Conservation (phyloP, 768 basidiomycete genomes). For the Saitozyma sp. region DNA sequence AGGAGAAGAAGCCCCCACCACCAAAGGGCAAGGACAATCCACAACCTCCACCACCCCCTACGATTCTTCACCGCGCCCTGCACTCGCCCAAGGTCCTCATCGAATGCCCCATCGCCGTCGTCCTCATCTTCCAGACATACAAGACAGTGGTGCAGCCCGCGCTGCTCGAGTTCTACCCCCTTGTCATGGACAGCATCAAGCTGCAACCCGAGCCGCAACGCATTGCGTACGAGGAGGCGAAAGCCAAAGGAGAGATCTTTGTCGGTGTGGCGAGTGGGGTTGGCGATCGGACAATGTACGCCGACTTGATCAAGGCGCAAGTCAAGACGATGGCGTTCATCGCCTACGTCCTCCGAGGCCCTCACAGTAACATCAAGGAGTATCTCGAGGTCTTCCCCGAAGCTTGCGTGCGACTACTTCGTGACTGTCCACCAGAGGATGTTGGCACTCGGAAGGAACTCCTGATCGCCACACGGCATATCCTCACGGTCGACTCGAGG, state of each 20-base stretch:
- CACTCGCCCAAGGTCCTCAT: constrained; percentile 90
- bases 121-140: constrained; percentile 83
- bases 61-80: constrained; percentile 64
- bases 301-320: constrained; percentile 81
- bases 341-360: constrained; percentile 79
- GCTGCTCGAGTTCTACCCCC: constrained; percentile 68
- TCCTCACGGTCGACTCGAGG: constrained; percentile 75
- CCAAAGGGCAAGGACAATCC: constrained; percentile 4
- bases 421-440: constrained; percentile 87
- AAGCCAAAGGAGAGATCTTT: constrained; percentile 80
- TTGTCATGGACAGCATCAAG: constrained; percentile 76
- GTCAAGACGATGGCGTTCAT: constrained; percentile 94
- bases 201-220: constrained; percentile 79
- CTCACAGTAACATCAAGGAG: constrained; percentile 64
- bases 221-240: constrained; percentile 71
- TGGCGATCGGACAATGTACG: constrained; percentile 69
- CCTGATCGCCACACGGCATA: constrained; percentile 78
- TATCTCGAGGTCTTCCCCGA: constrained; percentile 80
- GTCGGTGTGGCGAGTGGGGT: constrained; percentile 76
- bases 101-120: constrained; percentile 89
- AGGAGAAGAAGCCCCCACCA: not conserved
- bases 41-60: constrained; percentile 53
- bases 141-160: constrained; percentile 65
- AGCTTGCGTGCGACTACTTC: constrained; percentile 78
- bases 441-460: constrained; percentile 75